phyloP scores from a whole-genome alignment of 2,329 filamentous ascomycete species.

The Leptographium wingfieldii region DNA sequence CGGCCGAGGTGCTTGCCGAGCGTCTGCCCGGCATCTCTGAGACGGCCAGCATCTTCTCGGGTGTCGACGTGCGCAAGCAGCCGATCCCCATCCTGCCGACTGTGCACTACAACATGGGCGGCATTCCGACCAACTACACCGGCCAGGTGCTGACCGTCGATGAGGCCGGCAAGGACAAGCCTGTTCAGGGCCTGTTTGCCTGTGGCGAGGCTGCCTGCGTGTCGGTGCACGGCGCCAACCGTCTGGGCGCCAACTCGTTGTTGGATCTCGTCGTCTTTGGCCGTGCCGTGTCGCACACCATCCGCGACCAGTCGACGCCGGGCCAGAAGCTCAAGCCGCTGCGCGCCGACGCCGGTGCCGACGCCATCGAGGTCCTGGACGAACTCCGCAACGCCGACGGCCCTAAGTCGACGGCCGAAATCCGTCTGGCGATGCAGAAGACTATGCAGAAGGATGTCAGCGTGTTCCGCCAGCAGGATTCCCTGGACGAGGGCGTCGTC shows the following conservation, averaged over 20 bases:
- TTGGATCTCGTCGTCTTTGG: constrained; percentile 96
- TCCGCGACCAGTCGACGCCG: constrained; percentile 85
- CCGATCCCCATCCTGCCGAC: constrained; percentile 93
- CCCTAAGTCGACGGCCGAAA: constrained; percentile 75
- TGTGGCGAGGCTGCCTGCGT: constrained; percentile 96
- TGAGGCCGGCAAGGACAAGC: constrained; percentile 74
- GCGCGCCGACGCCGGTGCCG: constrained; percentile 73
- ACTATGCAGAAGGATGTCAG: constrained; percentile 95
- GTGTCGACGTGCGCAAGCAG: constrained; percentile 94
- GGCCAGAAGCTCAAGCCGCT: constrained; percentile 69
- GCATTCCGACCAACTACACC: constrained; percentile 94
- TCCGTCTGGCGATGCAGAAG: constrained; percentile 91
- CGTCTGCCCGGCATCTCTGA: constrained; percentile 97
- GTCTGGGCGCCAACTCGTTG: constrained; percentile 94
- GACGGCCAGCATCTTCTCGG: constrained; percentile 92
- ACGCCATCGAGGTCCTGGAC: constrained; percentile 79
- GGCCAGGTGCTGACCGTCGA: constrained; percentile 90
- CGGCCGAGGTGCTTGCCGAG: constrained; percentile 83
- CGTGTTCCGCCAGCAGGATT: constrained; percentile 92
- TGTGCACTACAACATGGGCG: constrained; percentile 99
- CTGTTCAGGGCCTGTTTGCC: constrained; percentile 89
- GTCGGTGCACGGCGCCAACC: constrained; percentile 96
- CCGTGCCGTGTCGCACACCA: constrained; percentile 91
- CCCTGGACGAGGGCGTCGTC: constrained; percentile 81
- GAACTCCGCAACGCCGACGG: constrained; percentile 72